phyloP scores from a whole-genome alignment of 257 asterid species.

The Jaltomata sinuosa region DNA sequence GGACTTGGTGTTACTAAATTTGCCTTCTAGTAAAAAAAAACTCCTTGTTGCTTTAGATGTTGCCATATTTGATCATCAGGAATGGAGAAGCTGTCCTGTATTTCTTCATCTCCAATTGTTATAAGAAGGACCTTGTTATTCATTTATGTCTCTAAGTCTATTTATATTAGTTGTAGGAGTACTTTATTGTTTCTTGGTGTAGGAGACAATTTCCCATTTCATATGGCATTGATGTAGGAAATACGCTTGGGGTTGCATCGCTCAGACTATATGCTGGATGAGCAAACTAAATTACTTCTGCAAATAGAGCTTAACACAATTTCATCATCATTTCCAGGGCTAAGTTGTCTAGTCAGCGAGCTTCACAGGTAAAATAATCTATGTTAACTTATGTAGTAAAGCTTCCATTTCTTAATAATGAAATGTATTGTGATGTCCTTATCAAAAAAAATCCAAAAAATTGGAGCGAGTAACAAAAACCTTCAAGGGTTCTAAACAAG shows the following conservation, averaged over 20 bases:
- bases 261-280: slow-evolving; percentile 95
- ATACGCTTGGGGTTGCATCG: slow-evolving; percentile 97
- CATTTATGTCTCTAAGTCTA: neutral
- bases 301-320: slow-evolving; percentile 98
- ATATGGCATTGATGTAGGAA: slow-evolving; percentile 35
- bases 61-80: neutral
- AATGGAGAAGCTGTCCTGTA: neutral
- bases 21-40: neutral
- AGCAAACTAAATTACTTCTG: slow-evolving; percentile 76
- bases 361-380: slow-evolving; percentile 74
- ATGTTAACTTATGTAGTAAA: slow-evolving; percentile 1
- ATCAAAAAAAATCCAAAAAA: neutral
- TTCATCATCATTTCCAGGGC: slow-evolving; percentile 91
- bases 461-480: neutral
- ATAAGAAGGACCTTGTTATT: neutral
- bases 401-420: neutral
- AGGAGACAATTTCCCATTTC: slow-evolving; percentile 15
- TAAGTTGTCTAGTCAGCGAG: slow-evolving; percentile 80
- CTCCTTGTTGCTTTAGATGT: neutral
- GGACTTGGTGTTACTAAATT: neutral
- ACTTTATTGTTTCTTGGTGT: neutral
- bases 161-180: neutral
- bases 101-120: neutral
- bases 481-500: neutral
- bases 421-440: neutral